Evolutionary conservation across 2,329 filamentous ascomycete genomes (phyloP).

Genomic region (Diaporthe sp.): DNA sequence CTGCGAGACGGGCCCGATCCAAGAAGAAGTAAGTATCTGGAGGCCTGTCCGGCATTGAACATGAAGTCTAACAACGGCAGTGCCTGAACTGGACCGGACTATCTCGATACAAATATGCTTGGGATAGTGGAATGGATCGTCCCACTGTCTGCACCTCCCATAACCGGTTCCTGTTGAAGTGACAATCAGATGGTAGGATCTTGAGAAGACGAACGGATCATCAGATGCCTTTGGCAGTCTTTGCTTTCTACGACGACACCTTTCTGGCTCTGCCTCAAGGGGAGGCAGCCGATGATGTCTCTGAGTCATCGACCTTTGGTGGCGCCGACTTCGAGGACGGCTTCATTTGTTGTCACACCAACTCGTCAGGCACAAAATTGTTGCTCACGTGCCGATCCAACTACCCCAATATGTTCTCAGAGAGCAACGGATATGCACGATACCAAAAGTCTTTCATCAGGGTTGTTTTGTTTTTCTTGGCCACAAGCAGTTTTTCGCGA

Average conservation of each 20-base stretch:
- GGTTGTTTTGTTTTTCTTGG: neutral
- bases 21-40: slow-evolving; percentile 30
- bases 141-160: neutral
- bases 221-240: neutral
- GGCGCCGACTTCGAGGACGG: neutral
- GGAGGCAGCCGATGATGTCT: neutral
- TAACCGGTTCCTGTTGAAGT: neutral
- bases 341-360: neutral
- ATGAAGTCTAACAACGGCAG: neutral
- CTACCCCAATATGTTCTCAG: neutral
- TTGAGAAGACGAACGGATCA: neutral
- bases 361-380: neutral
- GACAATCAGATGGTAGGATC: neutral
- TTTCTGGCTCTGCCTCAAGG: neutral
- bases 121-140: neutral
- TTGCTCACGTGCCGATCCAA: neutral
- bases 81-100: neutral
- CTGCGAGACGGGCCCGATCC: slow-evolving; percentile 31
- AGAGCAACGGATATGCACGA: neutral
- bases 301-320: neutral
- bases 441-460: neutral
- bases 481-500: neutral
- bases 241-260: neutral
- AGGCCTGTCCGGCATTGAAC: neutral
- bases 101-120: neutral